These are phyloP conservation scores for Phytophthora ohioensis DNA, from an alignment of 352 stramenopile genomes.

Conservation along the genomic window DNA sequence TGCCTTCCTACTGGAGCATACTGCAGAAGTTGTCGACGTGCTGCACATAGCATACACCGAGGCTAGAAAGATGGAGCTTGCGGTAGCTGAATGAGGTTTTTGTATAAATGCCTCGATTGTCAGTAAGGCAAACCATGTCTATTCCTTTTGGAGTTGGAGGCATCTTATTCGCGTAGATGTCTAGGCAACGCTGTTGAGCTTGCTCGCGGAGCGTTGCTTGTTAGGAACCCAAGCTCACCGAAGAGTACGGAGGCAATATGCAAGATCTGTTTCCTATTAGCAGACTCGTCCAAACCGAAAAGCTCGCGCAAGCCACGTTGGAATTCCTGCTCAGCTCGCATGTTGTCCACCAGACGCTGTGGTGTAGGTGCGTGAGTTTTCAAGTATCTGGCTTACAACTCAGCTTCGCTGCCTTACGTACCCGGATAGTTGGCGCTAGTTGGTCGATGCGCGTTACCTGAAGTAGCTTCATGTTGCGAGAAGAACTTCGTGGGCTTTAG, in stretches of 20 bases:
- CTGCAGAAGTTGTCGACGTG: conserved; percentile 54
- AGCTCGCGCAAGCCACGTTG: conserved; percentile 37
- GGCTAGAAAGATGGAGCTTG: conserved; percentile 36
- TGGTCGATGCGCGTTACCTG: conserved; percentile 46
- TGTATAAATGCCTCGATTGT: not conserved
- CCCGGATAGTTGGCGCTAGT: conserved; percentile 43
- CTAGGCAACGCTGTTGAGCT: not conserved
- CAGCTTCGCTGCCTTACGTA: conserved; percentile 14
- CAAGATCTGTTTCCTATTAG: conserved; percentile 43
- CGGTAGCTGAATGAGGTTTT: not conserved
- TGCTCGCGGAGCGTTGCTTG: conserved; percentile 3
- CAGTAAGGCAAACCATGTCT: not conserved
- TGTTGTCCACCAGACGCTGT: conserved; percentile 51
- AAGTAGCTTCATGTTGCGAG: conserved; percentile 53
- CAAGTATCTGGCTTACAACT: not conserved
- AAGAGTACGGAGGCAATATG: conserved; percentile 39
- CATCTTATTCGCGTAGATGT: conserved; percentile 2
- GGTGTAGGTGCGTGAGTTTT: not conserved
- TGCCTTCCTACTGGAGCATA: conserved; percentile 50
- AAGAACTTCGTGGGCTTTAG: conserved; percentile 47
- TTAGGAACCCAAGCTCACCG: conserved; percentile 35
- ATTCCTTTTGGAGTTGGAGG: not conserved
- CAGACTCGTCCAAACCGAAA: conserved; percentile 48
- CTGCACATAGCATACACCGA: conserved; percentile 54
- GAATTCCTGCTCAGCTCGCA: conserved; percentile 46